Evolutionary conservation across 2,329 filamentous ascomycete genomes (phyloP).

Genomic region (Ophiostoma quercus): DNA sequence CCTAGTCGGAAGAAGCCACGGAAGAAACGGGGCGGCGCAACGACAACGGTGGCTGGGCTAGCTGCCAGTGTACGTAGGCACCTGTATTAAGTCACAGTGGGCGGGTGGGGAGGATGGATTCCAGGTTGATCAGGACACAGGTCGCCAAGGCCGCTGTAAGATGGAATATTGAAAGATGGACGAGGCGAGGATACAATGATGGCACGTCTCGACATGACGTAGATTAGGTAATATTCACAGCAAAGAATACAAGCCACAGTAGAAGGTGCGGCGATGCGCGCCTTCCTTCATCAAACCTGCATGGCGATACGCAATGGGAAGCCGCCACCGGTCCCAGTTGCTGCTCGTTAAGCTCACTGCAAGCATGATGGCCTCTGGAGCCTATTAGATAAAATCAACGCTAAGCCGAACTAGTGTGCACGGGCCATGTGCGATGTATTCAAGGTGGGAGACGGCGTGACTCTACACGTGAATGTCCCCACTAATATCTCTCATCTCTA

Average conservation of each 20-base stretch:
- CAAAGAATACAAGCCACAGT: not conserved
- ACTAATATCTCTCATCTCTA: no score
- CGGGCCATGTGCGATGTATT: not conserved
- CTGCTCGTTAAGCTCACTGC: not conserved
- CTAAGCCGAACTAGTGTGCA: conserved; percentile 1
- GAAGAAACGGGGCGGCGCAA: conserved; percentile 22
- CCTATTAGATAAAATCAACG: not conserved
- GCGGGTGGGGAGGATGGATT: not conserved
- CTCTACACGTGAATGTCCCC: no score
- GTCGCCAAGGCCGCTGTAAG: not conserved
- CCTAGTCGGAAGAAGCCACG: conserved; percentile 16
- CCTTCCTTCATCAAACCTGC: not conserved
- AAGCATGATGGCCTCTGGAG: not conserved
- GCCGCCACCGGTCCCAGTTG: conserved; percentile 5
- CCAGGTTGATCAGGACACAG: not conserved
- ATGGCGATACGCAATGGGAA: not conserved
- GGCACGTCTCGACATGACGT: not conserved
- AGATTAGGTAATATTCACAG: conserved; percentile 1
- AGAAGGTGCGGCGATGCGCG: not conserved
- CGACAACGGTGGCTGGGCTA: conserved; percentile 22
- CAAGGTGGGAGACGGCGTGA: no score
- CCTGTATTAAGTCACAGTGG: conserved; percentile 3
- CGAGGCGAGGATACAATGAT: not conserved
- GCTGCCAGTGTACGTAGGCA: conserved; percentile 6
- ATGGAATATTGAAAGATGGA: not conserved